These are phyloP conservation scores for Lactarius hengduanensis DNA, from an alignment of 768 basidiomycete species.

Conservation along the genomic window DNA sequence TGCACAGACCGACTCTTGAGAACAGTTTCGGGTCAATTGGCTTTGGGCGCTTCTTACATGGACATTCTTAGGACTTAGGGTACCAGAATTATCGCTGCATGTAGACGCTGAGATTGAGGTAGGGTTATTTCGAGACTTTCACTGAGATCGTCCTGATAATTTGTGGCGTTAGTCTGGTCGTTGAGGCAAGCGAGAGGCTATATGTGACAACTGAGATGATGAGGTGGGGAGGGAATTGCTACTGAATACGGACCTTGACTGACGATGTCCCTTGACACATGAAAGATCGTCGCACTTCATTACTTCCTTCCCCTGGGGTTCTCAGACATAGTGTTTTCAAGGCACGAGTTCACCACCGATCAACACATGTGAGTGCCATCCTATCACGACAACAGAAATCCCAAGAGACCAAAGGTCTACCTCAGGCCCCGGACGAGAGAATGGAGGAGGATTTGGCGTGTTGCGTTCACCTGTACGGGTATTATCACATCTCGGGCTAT, in stretches of 20 bases:
- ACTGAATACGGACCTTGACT: constrained; percentile 42
- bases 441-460: constrained; percentile 38
- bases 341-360: constrained; percentile 53
- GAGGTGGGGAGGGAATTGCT: constrained; percentile 43
- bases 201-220: constrained; percentile 46
- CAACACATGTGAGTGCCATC: constrained; percentile 41
- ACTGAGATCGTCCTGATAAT: constrained; percentile 15
- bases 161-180: constrained; percentile 43
- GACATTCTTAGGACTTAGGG: constrained; percentile 36
- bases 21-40: background rate
- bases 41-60: constrained; percentile 39
- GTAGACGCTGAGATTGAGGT: constrained; percentile 42
- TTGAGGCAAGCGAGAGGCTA: constrained; percentile 48
- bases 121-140: constrained; percentile 45
- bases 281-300: constrained; percentile 43
- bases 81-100: constrained; percentile 39
- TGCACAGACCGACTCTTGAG: background rate
- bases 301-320: constrained; percentile 47
- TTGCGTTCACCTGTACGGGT: constrained; percentile 41
- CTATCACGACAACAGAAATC: constrained; percentile 17
- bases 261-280: constrained; percentile 32
- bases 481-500: constrained; percentile 40
- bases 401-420: constrained; percentile 40
- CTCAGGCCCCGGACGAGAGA: constrained; percentile 37
- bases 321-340: constrained; percentile 43